Evolutionary conservation across 768 basidiomycete species (phyloP).

Genomic region (Boletus sp.): DNA sequence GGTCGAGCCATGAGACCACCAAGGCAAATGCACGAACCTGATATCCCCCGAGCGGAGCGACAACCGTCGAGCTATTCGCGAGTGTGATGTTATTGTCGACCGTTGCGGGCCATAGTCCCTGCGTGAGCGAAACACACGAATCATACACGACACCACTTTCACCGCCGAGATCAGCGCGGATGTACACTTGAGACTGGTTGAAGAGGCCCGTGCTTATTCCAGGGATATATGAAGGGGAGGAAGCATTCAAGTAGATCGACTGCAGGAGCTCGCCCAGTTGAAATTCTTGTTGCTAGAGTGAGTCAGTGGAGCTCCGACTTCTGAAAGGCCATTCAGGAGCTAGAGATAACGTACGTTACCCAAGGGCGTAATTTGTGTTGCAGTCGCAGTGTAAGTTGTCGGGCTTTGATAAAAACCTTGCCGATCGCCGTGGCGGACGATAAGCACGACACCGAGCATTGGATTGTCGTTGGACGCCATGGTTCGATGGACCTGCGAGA

Average conservation of each 20-base stretch:
- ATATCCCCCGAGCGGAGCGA: constrained; percentile 62
- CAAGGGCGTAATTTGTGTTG: constrained; percentile 62
- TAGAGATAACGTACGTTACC: constrained; percentile 48
- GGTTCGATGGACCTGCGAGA: not conserved
- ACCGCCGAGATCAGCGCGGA: constrained; percentile 66
- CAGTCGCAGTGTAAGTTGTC: constrained; percentile 50
- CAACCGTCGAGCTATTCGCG: constrained; percentile 61
- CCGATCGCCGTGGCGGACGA: constrained; percentile 60
- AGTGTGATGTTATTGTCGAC: constrained; percentile 46
- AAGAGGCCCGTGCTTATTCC: constrained; percentile 35
- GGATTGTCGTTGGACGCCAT: constrained; percentile 25
- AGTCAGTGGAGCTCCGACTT: not conserved
- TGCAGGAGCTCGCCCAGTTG: constrained; percentile 53
- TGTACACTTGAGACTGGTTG: constrained; percentile 38
- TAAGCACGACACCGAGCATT: constrained; percentile 54
- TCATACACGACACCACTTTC: constrained; percentile 67
- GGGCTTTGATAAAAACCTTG: constrained; percentile 66
- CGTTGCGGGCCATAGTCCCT: constrained; percentile 63
- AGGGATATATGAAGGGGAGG: constrained; percentile 51
- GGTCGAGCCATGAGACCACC: not conserved
- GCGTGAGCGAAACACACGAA: constrained; percentile 62
- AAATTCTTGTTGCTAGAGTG: constrained; percentile 50
- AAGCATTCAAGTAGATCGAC: constrained; percentile 48
- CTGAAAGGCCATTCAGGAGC: not conserved
- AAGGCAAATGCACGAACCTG: constrained; percentile 36